phyloP scores from a whole-genome alignment of 306 rosid species.

The Cucumis hystrix region DNA sequence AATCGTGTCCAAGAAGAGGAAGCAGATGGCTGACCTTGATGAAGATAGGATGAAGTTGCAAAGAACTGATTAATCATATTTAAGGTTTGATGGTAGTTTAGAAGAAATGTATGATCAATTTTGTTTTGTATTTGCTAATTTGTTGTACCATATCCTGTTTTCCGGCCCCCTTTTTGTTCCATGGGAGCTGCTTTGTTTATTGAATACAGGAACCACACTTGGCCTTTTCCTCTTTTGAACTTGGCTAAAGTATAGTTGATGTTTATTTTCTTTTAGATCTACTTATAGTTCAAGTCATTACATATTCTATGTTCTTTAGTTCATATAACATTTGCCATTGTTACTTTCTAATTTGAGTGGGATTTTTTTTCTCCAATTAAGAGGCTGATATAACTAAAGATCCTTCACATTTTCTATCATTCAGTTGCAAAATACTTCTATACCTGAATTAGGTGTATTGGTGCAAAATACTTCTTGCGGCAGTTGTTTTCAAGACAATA shows the following conservation, averaged over 20 bases:
- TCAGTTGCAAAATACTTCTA: too few species aligned
- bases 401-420: too few species aligned
- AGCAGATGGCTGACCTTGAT: constrained; percentile 27
- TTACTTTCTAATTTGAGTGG: not conserved
- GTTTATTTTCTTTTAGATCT: not conserved
- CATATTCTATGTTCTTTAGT: not conserved
- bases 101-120: not conserved
- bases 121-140: not conserved
- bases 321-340: not conserved
- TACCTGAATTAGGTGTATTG: too few species aligned
- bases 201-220: not conserved
- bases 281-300: not conserved
- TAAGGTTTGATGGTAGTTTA: not conserved
- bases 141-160: not conserved
- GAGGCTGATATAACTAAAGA: too few species aligned
- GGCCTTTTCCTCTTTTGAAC: not conserved
- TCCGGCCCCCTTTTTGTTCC: constrained; percentile 3
- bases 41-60: constrained; percentile 45
- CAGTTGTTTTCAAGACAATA: too few species aligned
- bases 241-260: not conserved
- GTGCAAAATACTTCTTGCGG: too few species aligned
- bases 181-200: not conserved
- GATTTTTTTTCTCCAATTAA: too few species aligned
- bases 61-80: constrained; percentile 20
- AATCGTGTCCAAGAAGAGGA: constrained; percentile 59